Evolutionary conservation across 495 filamentous ascomycete genomes (phyloP).

Genomic region (Aspergillus leporis): DNA sequence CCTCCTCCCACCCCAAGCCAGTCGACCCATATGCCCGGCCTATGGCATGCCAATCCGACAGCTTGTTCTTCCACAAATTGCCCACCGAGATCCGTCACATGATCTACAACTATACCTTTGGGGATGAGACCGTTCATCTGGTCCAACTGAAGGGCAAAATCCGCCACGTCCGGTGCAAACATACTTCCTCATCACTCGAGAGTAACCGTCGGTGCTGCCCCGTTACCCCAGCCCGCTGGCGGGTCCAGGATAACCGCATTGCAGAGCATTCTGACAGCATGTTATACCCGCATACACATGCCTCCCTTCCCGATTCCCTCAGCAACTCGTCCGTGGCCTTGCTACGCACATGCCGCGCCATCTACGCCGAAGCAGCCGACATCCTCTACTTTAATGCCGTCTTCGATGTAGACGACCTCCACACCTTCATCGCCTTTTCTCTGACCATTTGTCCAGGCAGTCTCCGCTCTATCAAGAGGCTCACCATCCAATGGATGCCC

Average conservation of each 20-base stretch:
- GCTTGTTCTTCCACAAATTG: constrained; percentile 31
- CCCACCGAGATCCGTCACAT: constrained; percentile 57
- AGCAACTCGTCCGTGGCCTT: constrained; percentile 29
- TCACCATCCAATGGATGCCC: constrained; percentile 42
- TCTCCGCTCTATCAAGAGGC: constrained; percentile 21
- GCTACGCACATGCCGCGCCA: constrained; percentile 41
- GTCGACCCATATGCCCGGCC: constrained; percentile 21
- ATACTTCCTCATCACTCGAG: constrained; percentile 25
- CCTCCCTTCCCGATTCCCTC: constrained; percentile 27
- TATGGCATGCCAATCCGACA: constrained; percentile 25
- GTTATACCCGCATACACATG: constrained; percentile 44
- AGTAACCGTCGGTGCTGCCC: constrained; percentile 43
- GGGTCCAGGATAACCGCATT: constrained; percentile 13
- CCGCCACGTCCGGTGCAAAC: constrained; percentile 39
- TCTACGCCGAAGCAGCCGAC: constrained; percentile 41
- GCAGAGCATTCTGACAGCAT: constrained; percentile 23
- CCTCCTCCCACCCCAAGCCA: constrained; percentile 9
- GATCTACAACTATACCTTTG: constrained; percentile 56
- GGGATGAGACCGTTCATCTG: constrained; percentile 41
- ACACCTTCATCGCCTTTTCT: constrained; percentile 43
- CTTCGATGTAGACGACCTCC: constrained; percentile 46
- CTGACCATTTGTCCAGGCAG: constrained; percentile 17
- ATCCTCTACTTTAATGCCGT: constrained; percentile 30
- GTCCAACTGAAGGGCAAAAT: constrained; percentile 45
- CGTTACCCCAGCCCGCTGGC: constrained; percentile 39